These are phyloP conservation scores for Casuarina cunninghamiana DNA, from an alignment of 306 rosid species.

Conservation along the genomic window DNA sequence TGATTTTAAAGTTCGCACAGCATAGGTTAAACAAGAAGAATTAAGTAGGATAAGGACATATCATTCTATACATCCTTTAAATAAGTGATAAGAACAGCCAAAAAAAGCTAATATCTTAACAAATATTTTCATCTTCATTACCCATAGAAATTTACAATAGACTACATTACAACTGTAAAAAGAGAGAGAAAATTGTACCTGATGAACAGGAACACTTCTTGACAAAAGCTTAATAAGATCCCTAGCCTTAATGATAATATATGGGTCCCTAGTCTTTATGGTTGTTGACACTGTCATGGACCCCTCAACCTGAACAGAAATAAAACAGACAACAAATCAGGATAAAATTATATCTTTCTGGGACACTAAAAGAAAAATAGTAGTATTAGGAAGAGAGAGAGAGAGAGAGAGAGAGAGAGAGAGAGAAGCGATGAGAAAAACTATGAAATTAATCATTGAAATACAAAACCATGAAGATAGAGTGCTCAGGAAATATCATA, in stretches of 20 bases:
- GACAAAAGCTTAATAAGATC: slow-evolving; percentile 89
- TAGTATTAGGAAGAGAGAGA: not conserved
- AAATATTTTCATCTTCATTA: not conserved
- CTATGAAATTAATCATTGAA: not conserved
- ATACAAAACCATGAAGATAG: not conserved
- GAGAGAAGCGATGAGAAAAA: not conserved
- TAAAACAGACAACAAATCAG: slow-evolving; percentile 1
- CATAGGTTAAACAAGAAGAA: not conserved
- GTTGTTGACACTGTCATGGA: slow-evolving; percentile 95
- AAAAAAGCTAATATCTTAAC: not conserved
- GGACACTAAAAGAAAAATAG: not conserved
- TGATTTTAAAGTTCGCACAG: not conserved
- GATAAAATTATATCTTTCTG: not conserved
- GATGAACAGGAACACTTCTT: slow-evolving; percentile 91
- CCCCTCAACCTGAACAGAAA: slow-evolving; percentile 62
- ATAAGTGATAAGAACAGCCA: not conserved
- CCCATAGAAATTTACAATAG: not conserved
- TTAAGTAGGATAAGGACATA: not conserved
- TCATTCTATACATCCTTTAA: not conserved
- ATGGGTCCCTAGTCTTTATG: slow-evolving; percentile 85
- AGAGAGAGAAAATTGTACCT: slow-evolving; percentile 40
- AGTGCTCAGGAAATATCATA: not conserved
- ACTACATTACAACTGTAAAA: not conserved
- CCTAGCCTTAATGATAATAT: slow-evolving; percentile 78
- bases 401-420: not conserved